Base-by-base conservation (phyloP, 208 protist genomes). In the Crithidia fasciculata region DNA sequence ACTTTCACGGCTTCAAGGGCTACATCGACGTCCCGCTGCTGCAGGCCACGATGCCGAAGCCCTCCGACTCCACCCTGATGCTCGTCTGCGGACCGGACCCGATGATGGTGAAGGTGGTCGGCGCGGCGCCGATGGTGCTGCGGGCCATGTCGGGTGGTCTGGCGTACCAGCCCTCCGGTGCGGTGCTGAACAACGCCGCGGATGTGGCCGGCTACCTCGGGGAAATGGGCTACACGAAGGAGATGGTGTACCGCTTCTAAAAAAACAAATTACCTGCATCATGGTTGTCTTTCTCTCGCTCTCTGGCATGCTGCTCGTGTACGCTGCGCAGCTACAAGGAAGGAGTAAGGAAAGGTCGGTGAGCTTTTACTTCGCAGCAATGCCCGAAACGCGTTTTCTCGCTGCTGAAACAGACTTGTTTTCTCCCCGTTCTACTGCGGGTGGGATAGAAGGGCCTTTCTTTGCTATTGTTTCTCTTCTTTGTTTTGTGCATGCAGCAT, bases 231-330 rank as follows among this genome's bases (percentile, higher is more conserved):
- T 95, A 91, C 82, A 83, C 79, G 53, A 93, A 90, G 72, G 90
- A 95, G 52, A 89, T 87, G 78, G 86, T 95, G 44, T 95, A 95
- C 81, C 90, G 90, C 74, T 95, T 95, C 80, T 95, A 91, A 70
- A 41, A 45, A 19, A 39, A 60, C 15, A 62, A 8, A 68, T 10
- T 10, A 19, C 53, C 45, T 6, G 28, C 28, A 1, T 28, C 28
- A 28, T 28, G 28, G 28, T 0, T 2, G 0, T 28, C 28, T 28
- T 28, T 28, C 28, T 28, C 28, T 28, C 28, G 28, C 28, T 28
- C 28, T 28, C 28, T 28, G 28, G 28, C 28, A 0, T 28, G 28
- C 28, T 0, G 28, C 28, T 28, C 28, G 28, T 28, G 28, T 28
- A 28, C 28, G 28, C 28, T 28, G 28, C n/a, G n/a, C n/a, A n/a